Evolutionary conservation across 106 monocot species (phyloP).

Genomic region (Dioscorea dumetorum): DNA sequence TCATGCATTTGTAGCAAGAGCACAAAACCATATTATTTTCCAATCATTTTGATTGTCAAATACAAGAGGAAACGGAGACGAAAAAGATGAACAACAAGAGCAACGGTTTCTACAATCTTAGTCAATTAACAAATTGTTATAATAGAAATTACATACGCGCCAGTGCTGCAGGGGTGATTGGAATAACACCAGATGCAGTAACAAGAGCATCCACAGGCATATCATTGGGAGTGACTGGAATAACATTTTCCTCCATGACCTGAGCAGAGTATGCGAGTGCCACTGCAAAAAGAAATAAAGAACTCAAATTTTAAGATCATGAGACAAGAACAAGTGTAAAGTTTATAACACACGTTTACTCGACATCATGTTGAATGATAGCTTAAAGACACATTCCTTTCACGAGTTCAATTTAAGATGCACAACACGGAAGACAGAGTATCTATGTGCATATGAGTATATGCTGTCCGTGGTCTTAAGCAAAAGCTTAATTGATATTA

Average conservation of each 20-base stretch:
- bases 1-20: too few relatives aligned
- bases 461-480: too few relatives aligned
- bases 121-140: too few relatives aligned
- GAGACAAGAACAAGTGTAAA: not conserved
- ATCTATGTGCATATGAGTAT: not conserved
- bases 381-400: not conserved
- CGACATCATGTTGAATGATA: not conserved
- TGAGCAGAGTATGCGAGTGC: slow-evolving; percentile 74
- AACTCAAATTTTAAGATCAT: not conserved
- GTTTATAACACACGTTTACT: not conserved
- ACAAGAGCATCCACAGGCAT: slow-evolving; percentile 73
- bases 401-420: not conserved
- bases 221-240: slow-evolving; percentile 58
- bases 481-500: too few relatives aligned
- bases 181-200: slow-evolving; percentile 52
- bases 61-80: too few relatives aligned
- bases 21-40: too few relatives aligned
- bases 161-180: slow-evolving; percentile 44
- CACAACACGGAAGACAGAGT: not conserved
- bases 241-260: slow-evolving; percentile 57
- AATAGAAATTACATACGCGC: slow-evolving; percentile 23
- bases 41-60: too few relatives aligned
- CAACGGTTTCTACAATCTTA: too few relatives aligned
- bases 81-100: too few relatives aligned
- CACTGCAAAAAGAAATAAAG: slow-evolving; percentile 29